phyloP scores from a whole-genome alignment of 306 rosid genomes.

The Echinosophora koreensis region DNA sequence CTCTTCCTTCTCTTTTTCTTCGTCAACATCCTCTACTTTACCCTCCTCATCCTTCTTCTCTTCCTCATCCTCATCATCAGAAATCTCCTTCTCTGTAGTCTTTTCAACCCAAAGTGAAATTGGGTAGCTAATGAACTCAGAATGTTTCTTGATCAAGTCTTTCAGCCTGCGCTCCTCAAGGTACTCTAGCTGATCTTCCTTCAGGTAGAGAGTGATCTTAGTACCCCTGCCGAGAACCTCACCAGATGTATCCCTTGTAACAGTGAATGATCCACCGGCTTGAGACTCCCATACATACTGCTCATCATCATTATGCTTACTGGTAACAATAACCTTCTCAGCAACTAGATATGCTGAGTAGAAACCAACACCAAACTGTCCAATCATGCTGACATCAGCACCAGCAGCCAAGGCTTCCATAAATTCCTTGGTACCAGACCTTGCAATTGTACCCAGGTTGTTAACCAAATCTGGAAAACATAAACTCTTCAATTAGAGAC shows the following conservation, averaged over 20 bases:
- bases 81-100: conserved; percentile 86
- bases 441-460: conserved; percentile 89
- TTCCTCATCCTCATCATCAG: conserved; percentile 91
- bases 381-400: conserved; percentile 96
- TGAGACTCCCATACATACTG: conserved; percentile 94
- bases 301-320: conserved; percentile 90
- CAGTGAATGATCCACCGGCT: conserved; percentile 89
- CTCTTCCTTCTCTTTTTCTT: conserved; percentile 90
- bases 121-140: conserved; percentile 92
- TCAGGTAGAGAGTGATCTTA: conserved; percentile 69
- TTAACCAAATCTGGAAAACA: conserved; percentile 75
- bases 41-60: conserved; percentile 95
- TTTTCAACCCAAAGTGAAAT: conserved; percentile 91
- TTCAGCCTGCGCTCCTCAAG: conserved; percentile 86
- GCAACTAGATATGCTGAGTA: conserved; percentile 92
- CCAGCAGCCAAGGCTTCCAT: conserved; percentile 96
- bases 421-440: conserved; percentile 95
- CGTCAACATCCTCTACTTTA: conserved; percentile 83
- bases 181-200: conserved; percentile 93
- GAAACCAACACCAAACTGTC: conserved; percentile 93
- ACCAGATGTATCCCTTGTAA: conserved; percentile 79
- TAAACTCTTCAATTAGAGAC: neutral
- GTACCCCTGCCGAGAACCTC: conserved; percentile 87
- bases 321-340: conserved; percentile 78
- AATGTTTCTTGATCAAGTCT: conserved; percentile 89